Base-by-base conservation (phyloP, 1,139 yeast species). In the Zhuliangozyma parablackwelliae region DNA sequence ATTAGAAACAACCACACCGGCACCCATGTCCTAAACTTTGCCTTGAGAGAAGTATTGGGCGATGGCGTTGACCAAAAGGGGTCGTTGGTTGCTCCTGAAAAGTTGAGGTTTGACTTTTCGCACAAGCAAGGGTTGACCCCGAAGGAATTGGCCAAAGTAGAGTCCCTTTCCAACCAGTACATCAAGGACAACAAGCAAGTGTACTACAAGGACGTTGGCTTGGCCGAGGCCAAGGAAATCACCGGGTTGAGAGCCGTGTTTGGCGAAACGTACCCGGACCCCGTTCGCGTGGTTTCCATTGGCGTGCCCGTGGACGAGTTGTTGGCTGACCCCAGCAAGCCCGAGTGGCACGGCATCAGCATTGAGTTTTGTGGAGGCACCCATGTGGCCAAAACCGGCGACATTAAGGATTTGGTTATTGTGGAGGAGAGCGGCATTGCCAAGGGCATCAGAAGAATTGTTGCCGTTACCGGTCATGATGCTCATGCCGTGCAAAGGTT, bases 301-400 rank as follows among this genome's bases (percentile, higher is more conserved):
- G 99, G 99, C 56, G 84, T 78, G 31, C 80, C 96, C 33, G 87
- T 94, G 35, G 92, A 86, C 21, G 94, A 85, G 6, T 69, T 92
- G 49, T 59, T 90, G 46, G 69, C 74, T 9, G 71, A 82, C 49
- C 96, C 97, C 49, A 48, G 65, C 24, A 84, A 76, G 54, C 67
- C 67, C 36, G 77, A 85, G 53, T 92, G 98, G 97, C 65, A 63
- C 50, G 69, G 77, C 37, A 71, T 77, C 51, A 87, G 97, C 5
- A 73, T 94, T 50, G 99, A 94, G 68, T 90, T 92, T 73, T 92
- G 99, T 67, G 99, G 99, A 66, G 99, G 99, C 65, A 92, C 98
- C 12, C 99, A 92, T 56, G 97, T 92, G 47, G 76, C 79, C 37
- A 82, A 83, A 61, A 90, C 98, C 20, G 86, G 92, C 43, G 98